phyloP scores from a whole-genome alignment of 805 yeast genomes.

The Candida ficus region DNA sequence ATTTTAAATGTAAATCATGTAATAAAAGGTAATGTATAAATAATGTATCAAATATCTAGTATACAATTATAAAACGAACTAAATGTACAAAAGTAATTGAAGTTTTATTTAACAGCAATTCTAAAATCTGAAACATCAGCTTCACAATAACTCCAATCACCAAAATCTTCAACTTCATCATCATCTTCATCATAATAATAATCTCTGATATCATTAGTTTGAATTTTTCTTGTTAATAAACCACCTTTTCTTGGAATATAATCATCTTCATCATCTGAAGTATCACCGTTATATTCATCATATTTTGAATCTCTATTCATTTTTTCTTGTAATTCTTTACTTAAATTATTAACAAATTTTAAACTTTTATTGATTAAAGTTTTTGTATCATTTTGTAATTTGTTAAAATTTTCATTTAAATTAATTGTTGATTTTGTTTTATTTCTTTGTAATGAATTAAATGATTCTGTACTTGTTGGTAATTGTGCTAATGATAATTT shows the following conservation, averaged over 20 bases:
- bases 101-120: constrained; percentile 20
- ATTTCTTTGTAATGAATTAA: constrained; percentile 3
- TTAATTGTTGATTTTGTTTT: constrained; percentile 1
- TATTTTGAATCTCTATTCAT: constrained; percentile 22
- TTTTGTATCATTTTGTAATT: constrained; percentile 22
- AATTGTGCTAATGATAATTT: constrained; percentile 20
- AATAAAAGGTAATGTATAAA: background rate
- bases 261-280: constrained; percentile 6
- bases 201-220: background rate
- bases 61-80: no score
- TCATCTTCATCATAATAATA: constrained; percentile 5
- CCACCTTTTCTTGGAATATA: no score
- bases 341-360: constrained; percentile 19
- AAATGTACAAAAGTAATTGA: background rate
- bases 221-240: no score
- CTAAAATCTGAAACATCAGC: constrained; percentile 25
- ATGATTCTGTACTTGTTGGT: constrained; percentile 6
- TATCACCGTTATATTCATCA: constrained; percentile 4
- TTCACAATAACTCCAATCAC: constrained; percentile 21
- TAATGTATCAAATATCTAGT: background rate
- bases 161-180: constrained; percentile 16
- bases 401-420: constrained; percentile 16
- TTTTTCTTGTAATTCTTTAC: constrained; percentile 27
- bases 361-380: constrained; percentile 17
- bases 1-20: background rate